A percentile compares a stretch with the other conserved stretches of the same genome.
Conservation (phyloP, 73 alveolate genomes). For the Chromera velia region DNA sequence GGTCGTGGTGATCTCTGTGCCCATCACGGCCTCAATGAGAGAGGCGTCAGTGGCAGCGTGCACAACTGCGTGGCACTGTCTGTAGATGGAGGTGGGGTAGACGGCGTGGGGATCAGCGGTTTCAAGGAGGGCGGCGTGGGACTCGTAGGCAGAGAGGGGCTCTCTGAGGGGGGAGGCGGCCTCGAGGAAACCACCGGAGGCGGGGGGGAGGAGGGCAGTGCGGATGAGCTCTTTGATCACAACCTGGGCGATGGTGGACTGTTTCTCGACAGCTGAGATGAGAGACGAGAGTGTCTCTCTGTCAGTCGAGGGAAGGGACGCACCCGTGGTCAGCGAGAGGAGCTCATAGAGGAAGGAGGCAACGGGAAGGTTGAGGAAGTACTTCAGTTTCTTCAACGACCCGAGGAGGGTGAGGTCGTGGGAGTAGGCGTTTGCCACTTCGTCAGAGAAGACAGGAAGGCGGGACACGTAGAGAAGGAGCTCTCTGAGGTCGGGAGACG, state of each 20-base stretch:
- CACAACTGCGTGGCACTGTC: constrained; percentile 3
- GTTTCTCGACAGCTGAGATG: no score
- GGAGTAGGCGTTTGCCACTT: neutral
- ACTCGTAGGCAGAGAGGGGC: no score
- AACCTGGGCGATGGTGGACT: no score
- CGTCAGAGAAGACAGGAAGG: constrained; percentile 6
- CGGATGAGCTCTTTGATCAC: no score
- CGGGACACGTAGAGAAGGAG: constrained; percentile 1
- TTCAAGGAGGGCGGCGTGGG: constrained; percentile 1
- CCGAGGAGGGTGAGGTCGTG: neutral
- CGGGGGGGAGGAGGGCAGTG: no score
- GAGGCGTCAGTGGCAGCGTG: constrained; percentile 1
- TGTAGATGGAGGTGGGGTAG: constrained; percentile 10
- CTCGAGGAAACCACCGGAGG: no score
- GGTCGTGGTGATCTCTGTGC: constrained; percentile 10
- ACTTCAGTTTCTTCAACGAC: constrained; percentile 1
- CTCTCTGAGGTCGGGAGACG: neutral
- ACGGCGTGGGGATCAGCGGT: neutral
- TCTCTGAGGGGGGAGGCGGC: no score
- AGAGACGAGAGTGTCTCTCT: no score
- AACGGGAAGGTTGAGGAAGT: constrained; percentile 6
- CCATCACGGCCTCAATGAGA: constrained; percentile 14
- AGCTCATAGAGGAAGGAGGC: no score
- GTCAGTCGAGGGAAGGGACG: no score
- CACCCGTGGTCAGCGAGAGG: no score